phyloP scores from a whole-genome alignment of 805 yeast genomes.

The Clavispora fructus region DNA sequence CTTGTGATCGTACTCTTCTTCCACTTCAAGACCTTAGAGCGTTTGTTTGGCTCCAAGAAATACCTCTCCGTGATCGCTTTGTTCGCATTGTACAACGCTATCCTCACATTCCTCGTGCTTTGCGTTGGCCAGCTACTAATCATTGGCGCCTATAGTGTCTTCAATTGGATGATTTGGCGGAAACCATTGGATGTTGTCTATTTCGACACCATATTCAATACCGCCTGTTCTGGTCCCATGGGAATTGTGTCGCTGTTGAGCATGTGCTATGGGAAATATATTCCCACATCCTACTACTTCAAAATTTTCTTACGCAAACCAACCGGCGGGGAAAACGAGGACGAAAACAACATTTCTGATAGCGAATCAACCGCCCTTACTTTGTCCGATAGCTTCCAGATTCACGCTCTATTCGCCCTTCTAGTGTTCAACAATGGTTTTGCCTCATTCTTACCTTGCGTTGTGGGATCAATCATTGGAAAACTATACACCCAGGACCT shows the following conservation, averaged over 20 bases:
- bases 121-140: constrained; percentile 36
- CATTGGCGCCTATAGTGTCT: constrained; percentile 32
- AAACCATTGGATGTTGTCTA: constrained; percentile 10
- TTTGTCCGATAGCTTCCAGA: constrained; percentile 34
- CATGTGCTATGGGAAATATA: constrained; percentile 31
- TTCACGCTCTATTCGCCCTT: constrained; percentile 32
- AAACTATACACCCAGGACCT: constrained; percentile 38
- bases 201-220: constrained; percentile 27
- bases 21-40: constrained; percentile 51
- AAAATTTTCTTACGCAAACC: constrained; percentile 25
- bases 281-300: constrained; percentile 32
- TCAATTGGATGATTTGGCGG: constrained; percentile 2
- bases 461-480: constrained; percentile 41
- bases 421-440: constrained; percentile 42
- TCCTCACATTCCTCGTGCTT: constrained; percentile 32
- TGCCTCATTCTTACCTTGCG: constrained; percentile 31
- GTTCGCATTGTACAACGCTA: constrained; percentile 44
- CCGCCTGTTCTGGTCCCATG: constrained; percentile 35
- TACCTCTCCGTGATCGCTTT: constrained; percentile 44
- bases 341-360: constrained; percentile 3
- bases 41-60: constrained; percentile 53
- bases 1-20: constrained; percentile 42
- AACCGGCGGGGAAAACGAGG: neutral
- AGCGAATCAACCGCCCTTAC: constrained; percentile 11
- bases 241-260: constrained; percentile 37